Evolutionary conservation across 108 stramenopile genomes (phyloP), one percentile per base, ranked within the genome.

Genomic region (Conticribra weissflogii): DNA sequence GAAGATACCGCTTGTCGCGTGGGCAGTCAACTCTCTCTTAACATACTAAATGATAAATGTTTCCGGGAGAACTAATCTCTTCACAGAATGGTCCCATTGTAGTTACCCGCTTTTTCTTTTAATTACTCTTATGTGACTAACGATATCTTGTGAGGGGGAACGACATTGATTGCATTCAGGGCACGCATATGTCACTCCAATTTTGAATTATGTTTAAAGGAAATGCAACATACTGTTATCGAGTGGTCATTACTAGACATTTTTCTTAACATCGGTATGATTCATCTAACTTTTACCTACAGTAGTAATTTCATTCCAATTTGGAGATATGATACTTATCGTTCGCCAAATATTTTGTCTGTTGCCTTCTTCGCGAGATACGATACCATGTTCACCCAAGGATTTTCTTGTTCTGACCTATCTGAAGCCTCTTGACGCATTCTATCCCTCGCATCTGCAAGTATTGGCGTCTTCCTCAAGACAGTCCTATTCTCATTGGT

Each of bases 341-440:
- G 61, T 18, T 51, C 18, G 29, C 63, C 55, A 52, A 64, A 51
- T 28, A 69, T 21, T 46, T 64, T 78, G 44, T 53, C 63, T 22
- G 62, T 58, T 24, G 68, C 76, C 56, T 78, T 78, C 36, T 53
- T 70, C 9, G 68, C 76, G 17, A 78, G 63, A 30, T 78, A 78
- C 29, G 63, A 59, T 7, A 56, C 76, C 76, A 78, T 78, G 21
- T 78, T 78, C 23, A 78, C 28, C 76, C 76, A 78, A 18, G 76
- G 76, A 52, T 78, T 78, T 64, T 36, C 54, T 36, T 62, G 31
- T n/a, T 67, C 76, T 19, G 54, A 59, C 29, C 51, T 63, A 27
- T 17, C 30, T 12, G 47, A 56, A 46, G 63, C 63, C 48, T 78
- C 76, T 63, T 49, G 54, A 4, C 76, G 68, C 76, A 78, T 78